Conservation (phyloP, 768 basidiomycete species). For the Naganishia vishniacii region DNA sequence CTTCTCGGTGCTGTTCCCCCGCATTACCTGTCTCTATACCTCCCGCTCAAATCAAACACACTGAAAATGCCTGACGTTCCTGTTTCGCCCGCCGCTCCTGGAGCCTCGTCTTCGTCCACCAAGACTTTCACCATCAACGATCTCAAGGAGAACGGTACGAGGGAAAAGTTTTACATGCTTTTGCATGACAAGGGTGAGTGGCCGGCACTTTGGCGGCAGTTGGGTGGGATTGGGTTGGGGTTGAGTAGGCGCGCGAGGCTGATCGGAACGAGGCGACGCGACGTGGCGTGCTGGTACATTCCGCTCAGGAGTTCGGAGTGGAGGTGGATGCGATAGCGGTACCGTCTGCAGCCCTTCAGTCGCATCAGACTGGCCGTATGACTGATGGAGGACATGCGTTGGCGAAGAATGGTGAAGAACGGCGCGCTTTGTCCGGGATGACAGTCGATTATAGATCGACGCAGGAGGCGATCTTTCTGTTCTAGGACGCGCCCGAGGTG, state of each 20-base stretch:
- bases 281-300: too few species aligned
- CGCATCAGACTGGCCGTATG: too few species aligned
- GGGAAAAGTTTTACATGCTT: conserved; percentile 73
- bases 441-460: too few species aligned
- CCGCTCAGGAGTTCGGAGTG: too few species aligned
- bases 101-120: not conserved
- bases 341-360: too few species aligned
- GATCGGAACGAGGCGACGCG: not conserved
- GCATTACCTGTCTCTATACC: not conserved
- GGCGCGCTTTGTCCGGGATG: too few species aligned
- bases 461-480: too few species aligned
- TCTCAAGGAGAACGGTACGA: conserved; percentile 68
- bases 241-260: not conserved
- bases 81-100: conserved; percentile 18
- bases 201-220: not conserved
- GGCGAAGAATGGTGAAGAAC: too few species aligned
- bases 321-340: too few species aligned
- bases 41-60: not conserved
- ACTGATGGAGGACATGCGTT: too few species aligned
- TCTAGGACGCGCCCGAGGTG: too few species aligned
- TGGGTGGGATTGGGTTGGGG: too few species aligned
- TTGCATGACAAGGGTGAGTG: conserved; percentile 73
- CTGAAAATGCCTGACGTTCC: conserved; percentile 17
- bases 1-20: not conserved
- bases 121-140: conserved; percentile 55